Conservation (phyloP, 1,284 basidiomycete species). For the Ceraceosorus guamensis region DNA sequence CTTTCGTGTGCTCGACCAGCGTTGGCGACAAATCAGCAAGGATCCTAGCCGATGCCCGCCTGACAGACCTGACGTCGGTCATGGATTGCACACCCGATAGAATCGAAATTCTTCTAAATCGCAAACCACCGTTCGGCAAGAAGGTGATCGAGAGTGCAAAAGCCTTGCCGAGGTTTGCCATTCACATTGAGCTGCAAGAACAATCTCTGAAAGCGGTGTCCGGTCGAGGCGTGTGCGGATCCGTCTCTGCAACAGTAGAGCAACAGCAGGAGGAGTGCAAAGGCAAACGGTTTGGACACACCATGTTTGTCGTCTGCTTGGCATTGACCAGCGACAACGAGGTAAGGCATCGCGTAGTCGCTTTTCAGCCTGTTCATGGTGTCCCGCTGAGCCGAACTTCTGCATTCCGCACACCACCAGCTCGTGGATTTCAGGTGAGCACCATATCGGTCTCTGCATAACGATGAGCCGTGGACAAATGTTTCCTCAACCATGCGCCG, state of each 20-base stretch:
- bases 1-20: constrained; percentile 1
- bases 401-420: not conserved
- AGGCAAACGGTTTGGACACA: not conserved
- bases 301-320: not conserved
- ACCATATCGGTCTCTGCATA: constrained; percentile 21
- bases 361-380: too few species aligned
- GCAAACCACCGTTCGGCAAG: constrained; percentile 29
- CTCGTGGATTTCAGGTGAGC: constrained; percentile 13
- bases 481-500: constrained; percentile 17
- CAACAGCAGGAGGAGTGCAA: not conserved
- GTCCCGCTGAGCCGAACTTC: constrained; percentile 15
- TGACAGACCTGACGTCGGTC: constrained; percentile 18
- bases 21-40: constrained; percentile 65
- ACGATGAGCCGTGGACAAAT: too few species aligned
- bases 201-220: not conserved
- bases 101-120: constrained; percentile 31
- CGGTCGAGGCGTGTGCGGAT: too few species aligned
- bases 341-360: too few species aligned
- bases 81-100: constrained; percentile 15
- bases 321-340: not conserved
- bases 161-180: constrained; percentile 19
- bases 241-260: constrained; percentile 10
- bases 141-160: constrained; percentile 19
- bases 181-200: too few species aligned
- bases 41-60: constrained; percentile 22